Conservation (phyloP, 768 basidiomycete species). For the Boletus pseudo-olivaceus region DNA sequence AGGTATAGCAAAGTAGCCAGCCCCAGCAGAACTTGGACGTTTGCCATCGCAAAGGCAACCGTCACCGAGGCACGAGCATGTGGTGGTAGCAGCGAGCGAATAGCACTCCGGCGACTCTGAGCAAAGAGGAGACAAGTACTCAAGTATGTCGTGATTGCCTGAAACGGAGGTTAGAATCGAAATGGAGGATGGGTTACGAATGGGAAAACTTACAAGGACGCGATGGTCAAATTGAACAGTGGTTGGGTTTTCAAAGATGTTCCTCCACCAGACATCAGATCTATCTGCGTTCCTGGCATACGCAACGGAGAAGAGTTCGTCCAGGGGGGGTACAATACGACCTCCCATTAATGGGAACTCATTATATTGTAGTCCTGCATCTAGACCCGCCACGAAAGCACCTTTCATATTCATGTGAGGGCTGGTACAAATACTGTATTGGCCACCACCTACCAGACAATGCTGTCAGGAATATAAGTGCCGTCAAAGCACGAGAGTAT, state of each 20-base stretch:
- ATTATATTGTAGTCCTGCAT: constrained; percentile 96
- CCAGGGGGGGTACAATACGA: constrained; percentile 69
- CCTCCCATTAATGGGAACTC: constrained; percentile 98
- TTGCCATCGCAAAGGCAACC: constrained; percentile 73
- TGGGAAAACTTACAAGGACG: constrained; percentile 60
- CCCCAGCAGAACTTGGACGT: constrained; percentile 76
- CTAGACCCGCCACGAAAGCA: constrained; percentile 96
- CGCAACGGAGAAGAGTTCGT: constrained; percentile 74
- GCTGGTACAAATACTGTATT: background rate
- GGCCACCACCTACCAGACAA: constrained; percentile 66
- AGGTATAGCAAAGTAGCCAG: constrained; percentile 85
- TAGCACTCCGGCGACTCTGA: constrained; percentile 49
- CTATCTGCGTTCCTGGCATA: constrained; percentile 71
- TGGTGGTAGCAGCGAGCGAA: constrained; percentile 55
- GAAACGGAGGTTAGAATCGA: constrained; percentile 2
- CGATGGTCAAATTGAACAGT: constrained; percentile 98
- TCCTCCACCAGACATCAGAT: constrained; percentile 91
- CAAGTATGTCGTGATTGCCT: constrained; percentile 86
- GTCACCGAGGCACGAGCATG: constrained; percentile 48
- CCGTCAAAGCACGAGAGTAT: constrained; percentile 60
- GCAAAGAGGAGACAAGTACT: constrained; percentile 62
- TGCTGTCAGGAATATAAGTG: constrained; percentile 85
- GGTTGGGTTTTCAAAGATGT: constrained; percentile 94
- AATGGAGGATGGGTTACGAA: background rate
- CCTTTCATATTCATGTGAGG: constrained; percentile 44